These are phyloP conservation scores for Malassezia nana DNA, from an alignment of 1,284 basidiomycete species.

Conservation along the genomic window DNA sequence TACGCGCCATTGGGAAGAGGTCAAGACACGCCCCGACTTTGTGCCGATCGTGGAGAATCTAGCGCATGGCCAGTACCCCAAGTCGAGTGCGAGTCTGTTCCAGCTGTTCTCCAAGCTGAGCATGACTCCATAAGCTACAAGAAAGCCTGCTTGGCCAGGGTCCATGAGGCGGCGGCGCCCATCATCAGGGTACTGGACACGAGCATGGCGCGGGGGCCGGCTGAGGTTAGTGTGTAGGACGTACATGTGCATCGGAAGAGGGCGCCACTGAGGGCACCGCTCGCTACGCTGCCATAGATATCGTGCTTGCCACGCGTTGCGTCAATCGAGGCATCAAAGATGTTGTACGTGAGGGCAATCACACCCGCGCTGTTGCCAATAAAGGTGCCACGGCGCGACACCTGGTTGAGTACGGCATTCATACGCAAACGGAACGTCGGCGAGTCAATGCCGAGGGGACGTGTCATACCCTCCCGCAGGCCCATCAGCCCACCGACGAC, in stretches of 20 bases:
- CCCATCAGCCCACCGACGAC: constrained; percentile 89
- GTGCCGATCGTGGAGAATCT: constrained; percentile 23
- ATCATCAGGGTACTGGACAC: constrained; percentile 81
- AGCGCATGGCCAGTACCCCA: constrained; percentile 26
- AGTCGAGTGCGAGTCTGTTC: constrained; percentile 26
- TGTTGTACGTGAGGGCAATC: constrained; percentile 90
- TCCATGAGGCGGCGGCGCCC: constrained; percentile 78
- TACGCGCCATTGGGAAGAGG: constrained; percentile 27
- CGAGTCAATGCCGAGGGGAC: constrained; percentile 58
- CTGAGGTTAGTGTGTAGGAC: constrained; percentile 53
- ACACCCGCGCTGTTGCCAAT: constrained; percentile 97
- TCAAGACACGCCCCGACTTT: constrained; percentile 33
- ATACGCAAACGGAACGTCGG: constrained; percentile 66
- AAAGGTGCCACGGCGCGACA: constrained; percentile 90
- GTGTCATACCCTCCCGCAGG: constrained; percentile 78
- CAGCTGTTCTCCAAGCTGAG: constrained; percentile 32
- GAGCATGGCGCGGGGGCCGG: constrained; percentile 77
- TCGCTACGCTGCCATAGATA: constrained; percentile 75
- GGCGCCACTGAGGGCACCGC: constrained; percentile 80
- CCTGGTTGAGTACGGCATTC: constrained; percentile 91
- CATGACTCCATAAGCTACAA: constrained; percentile 5
- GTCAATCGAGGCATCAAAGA: constrained; percentile 88
- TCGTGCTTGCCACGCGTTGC: constrained; percentile 81
- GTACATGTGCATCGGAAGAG: constrained; percentile 87
- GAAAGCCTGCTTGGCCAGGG: constrained; percentile 61